Base-by-base conservation (phyloP, 148 eudicot genomes). In the Vaccinium darrowii region DNA sequence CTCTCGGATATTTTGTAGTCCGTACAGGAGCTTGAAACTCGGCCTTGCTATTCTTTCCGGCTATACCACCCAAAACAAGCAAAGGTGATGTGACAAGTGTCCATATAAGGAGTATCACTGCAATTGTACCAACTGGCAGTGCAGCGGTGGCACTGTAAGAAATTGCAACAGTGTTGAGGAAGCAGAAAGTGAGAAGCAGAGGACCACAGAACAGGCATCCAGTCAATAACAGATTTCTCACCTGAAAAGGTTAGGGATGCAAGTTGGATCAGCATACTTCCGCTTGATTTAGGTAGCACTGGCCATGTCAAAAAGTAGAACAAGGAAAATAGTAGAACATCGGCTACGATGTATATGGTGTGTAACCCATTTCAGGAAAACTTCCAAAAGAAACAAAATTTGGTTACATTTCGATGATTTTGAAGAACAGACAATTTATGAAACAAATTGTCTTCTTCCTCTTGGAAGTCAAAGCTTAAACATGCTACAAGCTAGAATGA, bases 11-110 rank as follows among this genome's bases (percentile, higher is more conserved):
- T 49, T 87, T 87, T 63, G 89, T 85, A 53, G 89, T 87, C 65
- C 89, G 87, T 54, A 81, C 84, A 63, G 89, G 89, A 81, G 89
- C 89, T 74, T 87, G 89, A 82, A 87, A 87, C 85, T 87, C 89
- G 43, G 85, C 87, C 56, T 87, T 87, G 85, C 89, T 84, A 82
- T 87, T 87, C 82, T 87, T 87, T 54, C 89, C 89, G 50, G 89
- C 89, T 53, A 87, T 87, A 50, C 89, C 89, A 18, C 89, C 89
- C 79, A 87, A 81, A 30, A 87, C 87, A 30, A 87, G 79, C 80
- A 87, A 78, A 76, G 89, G 89, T 43, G 89, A 87, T 33, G 89
- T 87, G 74, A 87, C 87, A 16, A 87, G 84, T 49, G 84, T 47
- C 87, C 87, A 86, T 76, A 86, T 86, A 62, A 86, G 87, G 83